A percentile compares a stretch with the other conserved stretches of the same genome.
phyloP scores from a whole-genome alignment of 257 asterid genomes.

The Ilex aquifolium region DNA sequence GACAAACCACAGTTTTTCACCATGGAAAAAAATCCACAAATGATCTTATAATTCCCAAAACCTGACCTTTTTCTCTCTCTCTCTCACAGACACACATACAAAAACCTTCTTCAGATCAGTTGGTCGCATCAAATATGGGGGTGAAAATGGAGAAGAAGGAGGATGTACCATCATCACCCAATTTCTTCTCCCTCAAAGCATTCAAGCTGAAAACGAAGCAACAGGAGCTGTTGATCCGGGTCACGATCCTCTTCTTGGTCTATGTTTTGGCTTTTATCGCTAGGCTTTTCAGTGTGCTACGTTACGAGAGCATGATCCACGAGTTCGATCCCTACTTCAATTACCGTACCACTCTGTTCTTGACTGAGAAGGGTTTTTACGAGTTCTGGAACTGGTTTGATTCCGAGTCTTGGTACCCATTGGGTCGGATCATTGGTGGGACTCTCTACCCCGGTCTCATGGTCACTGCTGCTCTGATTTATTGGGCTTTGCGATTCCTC shows the following conservation, averaged over 20 bases:
- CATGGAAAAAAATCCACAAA: no score
- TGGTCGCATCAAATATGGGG: conserved; percentile 21
- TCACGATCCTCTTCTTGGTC: conserved; percentile 65
- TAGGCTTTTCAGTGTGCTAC: conserved; percentile 83
- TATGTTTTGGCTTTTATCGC: conserved; percentile 81
- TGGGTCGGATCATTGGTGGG: conserved; percentile 91
- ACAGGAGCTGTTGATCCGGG: conserved; percentile 86
- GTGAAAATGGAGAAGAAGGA: conserved; percentile 37
- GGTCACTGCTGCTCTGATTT: conserved; percentile 95
- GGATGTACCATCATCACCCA: conserved; percentile 42
- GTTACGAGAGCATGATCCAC: conserved; percentile 99
- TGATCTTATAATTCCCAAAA: no score
- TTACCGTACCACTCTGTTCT: conserved; percentile 79
- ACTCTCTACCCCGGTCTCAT: conserved; percentile 96
- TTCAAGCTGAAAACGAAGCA: conserved; percentile 89
- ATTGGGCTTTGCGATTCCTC: conserved; percentile 77
- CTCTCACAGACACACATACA: no score
- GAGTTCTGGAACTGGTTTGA: conserved; percentile 99
- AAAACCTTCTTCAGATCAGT: not conserved
- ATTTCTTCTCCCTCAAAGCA: conserved; percentile 39
- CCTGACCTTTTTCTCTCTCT: no score
- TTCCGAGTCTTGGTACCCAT: conserved; percentile 97
- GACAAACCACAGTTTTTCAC: no score
- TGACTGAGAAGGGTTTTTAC: conserved; percentile 76
- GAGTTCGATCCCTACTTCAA: conserved; percentile 99